A percentile compares a stretch with the other conserved stretches of the same genome.
Evolutionary conservation across 2,329 filamentous ascomycete species (phyloP).

Genomic region (Cercospora citrullina): DNA sequence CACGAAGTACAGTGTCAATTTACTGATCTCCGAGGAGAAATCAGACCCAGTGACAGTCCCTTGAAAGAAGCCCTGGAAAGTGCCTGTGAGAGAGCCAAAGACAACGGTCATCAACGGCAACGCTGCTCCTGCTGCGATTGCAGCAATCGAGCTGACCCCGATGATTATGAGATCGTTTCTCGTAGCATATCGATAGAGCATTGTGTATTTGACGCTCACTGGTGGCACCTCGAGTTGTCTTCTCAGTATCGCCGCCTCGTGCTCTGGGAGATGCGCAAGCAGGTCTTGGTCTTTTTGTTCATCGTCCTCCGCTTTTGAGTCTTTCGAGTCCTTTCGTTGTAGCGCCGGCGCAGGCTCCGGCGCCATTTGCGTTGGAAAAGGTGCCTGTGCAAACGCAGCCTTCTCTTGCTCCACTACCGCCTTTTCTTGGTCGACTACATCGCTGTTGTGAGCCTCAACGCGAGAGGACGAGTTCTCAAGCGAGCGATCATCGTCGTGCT

Average conservation of each 20-base stretch:
- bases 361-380: slow-evolving; percentile 33
- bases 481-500: not conserved
- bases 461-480: slow-evolving; percentile 17
- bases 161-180: slow-evolving; percentile 45
- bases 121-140: slow-evolving; percentile 39
- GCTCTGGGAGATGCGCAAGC: slow-evolving; percentile 41
- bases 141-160: slow-evolving; percentile 40
- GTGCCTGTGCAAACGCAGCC: slow-evolving; percentile 33
- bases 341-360: slow-evolving; percentile 33
- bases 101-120: slow-evolving; percentile 53
- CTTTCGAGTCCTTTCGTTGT: slow-evolving; percentile 30
- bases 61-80: slow-evolving; percentile 65
- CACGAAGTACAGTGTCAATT: slow-evolving; percentile 76
- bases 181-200: slow-evolving; percentile 49
- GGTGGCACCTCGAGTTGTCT: slow-evolving; percentile 46
- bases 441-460: slow-evolving; percentile 25
- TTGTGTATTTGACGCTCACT: slow-evolving; percentile 44
- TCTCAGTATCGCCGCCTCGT: slow-evolving; percentile 40
- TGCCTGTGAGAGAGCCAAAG: slow-evolving; percentile 73
- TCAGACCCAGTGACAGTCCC: slow-evolving; percentile 47
- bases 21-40: slow-evolving; percentile 62
- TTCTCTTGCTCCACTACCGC: slow-evolving; percentile 35
- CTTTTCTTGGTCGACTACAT: slow-evolving; percentile 35
- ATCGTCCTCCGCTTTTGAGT: slow-evolving; percentile 26
- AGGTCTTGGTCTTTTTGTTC: slow-evolving; percentile 36